Conservation (phyloP, 176 grass and related monocot genomes). For the Stipa capillata region DNA sequence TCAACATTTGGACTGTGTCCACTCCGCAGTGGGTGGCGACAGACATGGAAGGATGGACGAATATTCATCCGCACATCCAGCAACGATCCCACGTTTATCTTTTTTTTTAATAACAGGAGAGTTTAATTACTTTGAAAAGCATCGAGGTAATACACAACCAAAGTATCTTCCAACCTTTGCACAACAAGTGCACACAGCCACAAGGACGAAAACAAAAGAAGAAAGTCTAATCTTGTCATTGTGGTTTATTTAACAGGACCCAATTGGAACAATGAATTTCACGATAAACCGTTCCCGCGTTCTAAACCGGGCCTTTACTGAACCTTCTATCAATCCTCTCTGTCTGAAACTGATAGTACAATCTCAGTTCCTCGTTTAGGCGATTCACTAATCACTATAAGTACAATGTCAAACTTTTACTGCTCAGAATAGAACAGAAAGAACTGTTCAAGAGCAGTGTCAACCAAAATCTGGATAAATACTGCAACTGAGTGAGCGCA, state of each 20-base stretch:
- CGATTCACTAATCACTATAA: not conserved
- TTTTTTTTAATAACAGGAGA: too few relatives aligned
- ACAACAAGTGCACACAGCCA: too few relatives aligned
- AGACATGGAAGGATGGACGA: not conserved
- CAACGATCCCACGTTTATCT: not conserved
- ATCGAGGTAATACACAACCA: too few relatives aligned
- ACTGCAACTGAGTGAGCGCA: not conserved
- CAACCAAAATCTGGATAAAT: not conserved
- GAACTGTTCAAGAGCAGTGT: not conserved
- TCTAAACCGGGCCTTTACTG: too few relatives aligned
- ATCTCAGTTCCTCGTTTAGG: not conserved
- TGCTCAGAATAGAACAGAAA: not conserved
- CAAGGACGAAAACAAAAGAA: too few relatives aligned
- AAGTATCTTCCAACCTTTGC: too few relatives aligned
- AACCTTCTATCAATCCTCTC: not conserved
- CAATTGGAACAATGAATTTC: not conserved
- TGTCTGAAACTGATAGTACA: not conserved
- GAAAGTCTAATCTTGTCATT: too few relatives aligned
- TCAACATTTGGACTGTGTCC: not conserved
- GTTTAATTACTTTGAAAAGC: too few relatives aligned
- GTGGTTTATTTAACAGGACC: not conserved
- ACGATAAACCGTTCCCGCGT: too few relatives aligned
- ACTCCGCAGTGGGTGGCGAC: not conserved
- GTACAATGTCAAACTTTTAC: not conserved
- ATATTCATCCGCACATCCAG: conserved; percentile 9